phyloP scores from a whole-genome alignment of 2,329 filamentous ascomycete genomes.

The Raffaelea arxii region DNA sequence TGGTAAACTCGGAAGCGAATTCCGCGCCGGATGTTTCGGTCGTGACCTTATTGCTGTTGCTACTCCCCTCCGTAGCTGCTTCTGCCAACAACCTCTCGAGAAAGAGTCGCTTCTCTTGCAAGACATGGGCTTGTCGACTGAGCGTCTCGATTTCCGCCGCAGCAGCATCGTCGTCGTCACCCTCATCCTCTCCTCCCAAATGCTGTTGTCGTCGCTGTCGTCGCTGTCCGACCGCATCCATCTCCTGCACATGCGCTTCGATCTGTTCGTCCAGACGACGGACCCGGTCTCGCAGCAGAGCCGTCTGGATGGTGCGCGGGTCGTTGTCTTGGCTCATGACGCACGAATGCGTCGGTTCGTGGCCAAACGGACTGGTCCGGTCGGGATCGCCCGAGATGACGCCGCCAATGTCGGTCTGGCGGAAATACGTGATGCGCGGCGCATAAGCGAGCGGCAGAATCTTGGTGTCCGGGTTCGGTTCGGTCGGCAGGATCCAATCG shows the following conservation, averaged over 20 bases:
- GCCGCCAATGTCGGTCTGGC: slow-evolving; percentile 86
- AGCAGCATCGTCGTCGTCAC: slow-evolving; percentile 15
- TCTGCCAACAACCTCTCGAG: slow-evolving; percentile 44
- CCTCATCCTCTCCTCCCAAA: not conserved
- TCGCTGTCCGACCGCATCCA: slow-evolving; percentile 51
- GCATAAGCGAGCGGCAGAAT: slow-evolving; percentile 88
- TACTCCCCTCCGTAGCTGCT: not conserved
- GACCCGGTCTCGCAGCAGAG: slow-evolving; percentile 74
- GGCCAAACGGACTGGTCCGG: slow-evolving; percentile 79
- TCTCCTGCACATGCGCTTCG: slow-evolving; percentile 57
- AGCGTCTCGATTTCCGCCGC: slow-evolving; percentile 53
- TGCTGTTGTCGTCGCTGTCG: slow-evolving; percentile 28
- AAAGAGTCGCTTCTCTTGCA: slow-evolving; percentile 49
- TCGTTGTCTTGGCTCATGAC: slow-evolving; percentile 90
- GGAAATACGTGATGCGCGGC: slow-evolving; percentile 93
- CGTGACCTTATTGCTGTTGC: not conserved
- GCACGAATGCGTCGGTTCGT: slow-evolving; percentile 89
- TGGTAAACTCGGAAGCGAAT: slow-evolving; percentile 91
- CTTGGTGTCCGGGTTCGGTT: slow-evolving; percentile 84
- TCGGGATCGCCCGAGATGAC: slow-evolving; percentile 71
- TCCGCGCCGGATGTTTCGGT: slow-evolving; percentile 55
- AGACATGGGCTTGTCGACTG: slow-evolving; percentile 41
- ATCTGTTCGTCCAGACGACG: slow-evolving; percentile 72
- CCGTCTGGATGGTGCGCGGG: slow-evolving; percentile 76
- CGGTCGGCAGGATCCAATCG: slow-evolving; percentile 88